Base-by-base conservation (phyloP, 495 filamentous ascomycete genomes). In the Thozetella sp. region DNA sequence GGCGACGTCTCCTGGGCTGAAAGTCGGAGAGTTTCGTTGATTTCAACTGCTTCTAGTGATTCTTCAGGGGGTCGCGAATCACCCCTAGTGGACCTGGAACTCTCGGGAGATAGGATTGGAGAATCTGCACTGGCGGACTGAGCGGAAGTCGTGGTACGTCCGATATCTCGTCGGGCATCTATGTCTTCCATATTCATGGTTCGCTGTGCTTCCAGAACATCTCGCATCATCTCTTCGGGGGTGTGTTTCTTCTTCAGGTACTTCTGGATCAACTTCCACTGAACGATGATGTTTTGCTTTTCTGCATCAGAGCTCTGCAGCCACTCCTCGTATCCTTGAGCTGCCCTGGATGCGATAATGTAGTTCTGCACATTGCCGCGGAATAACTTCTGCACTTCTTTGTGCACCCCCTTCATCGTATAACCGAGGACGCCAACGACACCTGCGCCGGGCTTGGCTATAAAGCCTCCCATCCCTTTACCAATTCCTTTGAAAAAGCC, bases 401-500 rank as follows among this genome's bases (percentile, higher is more conserved):
- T 88, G 70, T 91, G 88, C 2, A 94, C 75, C 2, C 92, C 92
- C 57, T 87, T 84, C 75, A 92, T 84, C 2, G 88, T 83, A 62
- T 93, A 93, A 3, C 87, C 90, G 0, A 86, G 87, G 15, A 93
- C 65, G 0, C 83, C 81, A 80, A 84, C 91, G n/a, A 91, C 55
- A 1, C 75, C 90, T 34, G 89, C 88, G 37, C 80, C 76, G 1
- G 88, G 88, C 63, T 93, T 93, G 1, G 92, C 63, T 17, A 90
- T 67, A 12, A 90, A 58, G 0, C 90, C 90, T n/a, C 88, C 90
- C 40, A 93, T 82, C 1, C 88, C 90, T 67, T 91, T 93, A 0
- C 86, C 89, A 37, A 93, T 73, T 0, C 90, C 90, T 65, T 93
- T 93, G 13, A 91, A 26, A 6, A 92, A 77, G n/a, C 90, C 90